Percentiles rank a stretch among this genome's conserved stretches.
Evolutionary conservation across 352 stramenopile genomes (phyloP).

Genomic region (Pythium sukuiense): DNA sequence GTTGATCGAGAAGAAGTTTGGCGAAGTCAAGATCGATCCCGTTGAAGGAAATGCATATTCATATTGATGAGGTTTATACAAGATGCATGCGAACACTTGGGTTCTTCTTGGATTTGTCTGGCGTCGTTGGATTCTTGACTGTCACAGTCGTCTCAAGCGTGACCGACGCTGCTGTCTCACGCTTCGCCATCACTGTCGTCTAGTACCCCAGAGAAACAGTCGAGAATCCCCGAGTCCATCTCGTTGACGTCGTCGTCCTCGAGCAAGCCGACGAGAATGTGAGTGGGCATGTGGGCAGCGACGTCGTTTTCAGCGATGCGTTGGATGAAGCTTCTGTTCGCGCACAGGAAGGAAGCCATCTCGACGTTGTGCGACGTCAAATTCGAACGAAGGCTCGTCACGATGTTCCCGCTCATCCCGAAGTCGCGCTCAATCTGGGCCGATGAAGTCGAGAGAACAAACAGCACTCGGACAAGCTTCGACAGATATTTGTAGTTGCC

Average conservation of each 20-base stretch:
- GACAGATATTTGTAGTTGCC: conserved; percentile 6
- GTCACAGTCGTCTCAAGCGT: too few species aligned
- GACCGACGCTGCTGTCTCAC: too few species aligned
- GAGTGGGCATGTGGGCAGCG: conserved; percentile 4
- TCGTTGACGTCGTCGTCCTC: neutral
- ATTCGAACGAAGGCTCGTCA: neutral
- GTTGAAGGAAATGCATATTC: neutral
- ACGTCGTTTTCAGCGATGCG: neutral
- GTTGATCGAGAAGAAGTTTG: neutral
- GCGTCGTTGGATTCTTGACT: too few species aligned
- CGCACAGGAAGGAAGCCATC: conserved; percentile 11
- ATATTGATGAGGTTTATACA: too few species aligned
- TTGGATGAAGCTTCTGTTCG: conserved; percentile 3
- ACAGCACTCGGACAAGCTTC: conserved; percentile 5
- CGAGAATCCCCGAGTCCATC: neutral
- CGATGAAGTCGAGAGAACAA: conserved; percentile 6
- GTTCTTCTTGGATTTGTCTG: too few species aligned
- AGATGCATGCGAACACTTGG: too few species aligned
- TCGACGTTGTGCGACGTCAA: neutral
- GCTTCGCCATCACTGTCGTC: neutral
- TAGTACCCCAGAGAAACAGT: neutral
- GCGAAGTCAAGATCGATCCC: neutral
- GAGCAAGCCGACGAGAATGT: neutral
- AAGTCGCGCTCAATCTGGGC: conserved; percentile 21
- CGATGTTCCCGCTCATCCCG: neutral